A percentile compares a stretch with the other conserved stretches of the same genome.
These are phyloP conservation scores for Irpex sp. DNA, from an alignment of 1,284 basidiomycete genomes.

Conservation along the genomic window DNA sequence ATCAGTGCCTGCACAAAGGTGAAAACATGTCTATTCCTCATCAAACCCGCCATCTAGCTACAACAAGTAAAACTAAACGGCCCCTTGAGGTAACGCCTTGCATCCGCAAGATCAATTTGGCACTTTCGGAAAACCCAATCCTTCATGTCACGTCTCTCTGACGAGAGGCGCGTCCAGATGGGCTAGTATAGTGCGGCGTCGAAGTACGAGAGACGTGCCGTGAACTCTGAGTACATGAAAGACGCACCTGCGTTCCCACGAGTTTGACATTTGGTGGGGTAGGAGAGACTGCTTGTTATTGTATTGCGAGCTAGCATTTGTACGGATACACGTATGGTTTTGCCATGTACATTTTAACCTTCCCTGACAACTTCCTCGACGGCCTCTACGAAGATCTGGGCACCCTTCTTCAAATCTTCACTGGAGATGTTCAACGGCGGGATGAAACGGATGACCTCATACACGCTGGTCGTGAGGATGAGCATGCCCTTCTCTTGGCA, in stretches of 20 bases:
- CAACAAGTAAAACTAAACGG: conserved; percentile 1
- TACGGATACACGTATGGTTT: background rate
- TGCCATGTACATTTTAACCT: conserved; percentile 24
- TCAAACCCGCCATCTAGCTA: conserved; percentile 11
- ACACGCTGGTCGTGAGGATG: conserved; percentile 75
- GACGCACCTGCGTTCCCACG: background rate
- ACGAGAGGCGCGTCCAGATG: conserved; percentile 5
- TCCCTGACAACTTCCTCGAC: conserved; percentile 58
- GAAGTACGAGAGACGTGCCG: background rate
- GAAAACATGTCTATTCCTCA: conserved; percentile 7
- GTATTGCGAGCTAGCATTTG: too few relatives aligned
- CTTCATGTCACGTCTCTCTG: conserved; percentile 1
- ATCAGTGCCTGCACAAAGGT: background rate
- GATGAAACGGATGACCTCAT: conserved; percentile 78
- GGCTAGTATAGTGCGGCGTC: conserved; percentile 8
- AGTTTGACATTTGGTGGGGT: too few relatives aligned
- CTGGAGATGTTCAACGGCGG: conserved; percentile 62
- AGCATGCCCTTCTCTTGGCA: conserved; percentile 83
- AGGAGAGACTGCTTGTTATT: too few relatives aligned
- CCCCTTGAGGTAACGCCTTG: conserved; percentile 10
- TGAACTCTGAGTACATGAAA: background rate
- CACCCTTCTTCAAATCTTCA: conserved; percentile 56
- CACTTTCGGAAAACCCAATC: conserved; percentile 8
- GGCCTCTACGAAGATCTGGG: conserved; percentile 53
- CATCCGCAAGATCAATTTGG: background rate